phyloP scores from a whole-genome alignment of 2,329 filamentous ascomycete species.

The Geosmithia morbida region DNA sequence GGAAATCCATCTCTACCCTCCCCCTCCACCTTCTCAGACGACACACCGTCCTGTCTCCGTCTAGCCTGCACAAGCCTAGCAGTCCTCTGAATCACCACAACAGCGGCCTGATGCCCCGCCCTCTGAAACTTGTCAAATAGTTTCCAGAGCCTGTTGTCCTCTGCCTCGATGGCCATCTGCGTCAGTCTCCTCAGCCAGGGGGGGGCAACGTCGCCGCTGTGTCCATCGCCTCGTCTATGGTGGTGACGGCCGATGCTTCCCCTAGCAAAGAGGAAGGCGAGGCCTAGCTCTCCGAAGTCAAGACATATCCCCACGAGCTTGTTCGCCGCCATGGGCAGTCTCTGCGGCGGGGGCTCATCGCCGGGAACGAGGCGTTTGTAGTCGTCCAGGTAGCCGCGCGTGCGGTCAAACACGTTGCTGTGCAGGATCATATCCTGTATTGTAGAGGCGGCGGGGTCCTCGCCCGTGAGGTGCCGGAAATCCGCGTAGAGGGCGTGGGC shows the following conservation, averaged over 20 bases:
- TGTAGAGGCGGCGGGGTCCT: slow-evolving; percentile 10
- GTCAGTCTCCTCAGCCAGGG: slow-evolving; percentile 1
- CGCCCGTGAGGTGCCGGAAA: slow-evolving; percentile 12
- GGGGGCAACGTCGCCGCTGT: not conserved
- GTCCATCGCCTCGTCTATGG: not conserved
- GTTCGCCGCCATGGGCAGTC: slow-evolving; percentile 8
- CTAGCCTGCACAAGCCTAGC: not conserved
- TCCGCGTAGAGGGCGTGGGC: slow-evolving; percentile 18
- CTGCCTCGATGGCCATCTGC: slow-evolving; percentile 9
- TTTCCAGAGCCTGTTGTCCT: slow-evolving; percentile 18
- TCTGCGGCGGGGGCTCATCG: slow-evolving; percentile 4
- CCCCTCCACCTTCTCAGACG: not conserved
- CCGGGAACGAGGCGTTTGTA: slow-evolving; percentile 10
- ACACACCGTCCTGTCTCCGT: not conserved
- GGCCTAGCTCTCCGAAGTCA: slow-evolving; percentile 13
- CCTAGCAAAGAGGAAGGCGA: slow-evolving; percentile 17
- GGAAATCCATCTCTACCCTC: not conserved
- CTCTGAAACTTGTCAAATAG: not conserved
- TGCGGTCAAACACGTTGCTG: slow-evolving; percentile 10
- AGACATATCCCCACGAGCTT: slow-evolving; percentile 15
- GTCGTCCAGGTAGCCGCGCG: slow-evolving; percentile 12
- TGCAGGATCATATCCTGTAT: slow-evolving; percentile 16
- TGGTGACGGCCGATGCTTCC: not conserved
- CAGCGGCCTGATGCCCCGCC: not conserved
- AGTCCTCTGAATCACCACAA: not conserved